A percentile compares a stretch with the other conserved stretches of the same genome.
Evolutionary conservation across 139 green algal species (phyloP).

Genomic region (Medakamo hakoo): DNA sequence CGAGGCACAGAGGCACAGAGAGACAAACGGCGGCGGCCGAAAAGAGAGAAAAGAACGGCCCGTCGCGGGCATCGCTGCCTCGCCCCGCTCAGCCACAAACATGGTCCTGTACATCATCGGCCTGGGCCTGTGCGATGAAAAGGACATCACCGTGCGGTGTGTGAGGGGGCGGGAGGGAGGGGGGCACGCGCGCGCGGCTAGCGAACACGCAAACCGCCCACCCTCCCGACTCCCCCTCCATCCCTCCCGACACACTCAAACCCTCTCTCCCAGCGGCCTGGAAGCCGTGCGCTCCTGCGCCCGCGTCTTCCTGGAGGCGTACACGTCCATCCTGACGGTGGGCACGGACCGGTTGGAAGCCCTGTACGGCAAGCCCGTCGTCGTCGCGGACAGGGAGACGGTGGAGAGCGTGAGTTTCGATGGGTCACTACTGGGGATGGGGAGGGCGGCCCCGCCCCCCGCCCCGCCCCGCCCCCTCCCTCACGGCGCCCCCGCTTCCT

Average conservation of each 20-base stretch:
- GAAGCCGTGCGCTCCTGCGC: conserved; percentile 54
- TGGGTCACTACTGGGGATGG: background rate
- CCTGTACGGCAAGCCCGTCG: conserved; percentile 80
- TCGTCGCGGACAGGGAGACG: conserved; percentile 84
- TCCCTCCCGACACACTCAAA: too few species aligned
- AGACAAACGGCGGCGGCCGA: too few species aligned
- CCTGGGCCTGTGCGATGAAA: conserved; percentile 81
- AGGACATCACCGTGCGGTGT: conserved; percentile 85
- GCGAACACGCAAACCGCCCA: too few species aligned
- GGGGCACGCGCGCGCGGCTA: conserved; percentile 13
- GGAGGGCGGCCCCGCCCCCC: background rate
- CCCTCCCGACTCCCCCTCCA: too few species aligned
- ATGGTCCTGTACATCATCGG: conserved; percentile 91
- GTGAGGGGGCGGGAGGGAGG: background rate
- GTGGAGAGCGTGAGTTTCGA: conserved; percentile 60
- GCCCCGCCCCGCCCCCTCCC: too few species aligned
- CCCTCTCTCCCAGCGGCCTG: conserved; percentile 50
- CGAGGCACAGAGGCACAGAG: too few species aligned
- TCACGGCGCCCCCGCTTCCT: background rate
- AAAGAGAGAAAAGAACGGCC: too few species aligned
- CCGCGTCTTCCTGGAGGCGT: conserved; percentile 84
- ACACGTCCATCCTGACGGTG: conserved; percentile 92
- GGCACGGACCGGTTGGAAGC: conserved; percentile 66
- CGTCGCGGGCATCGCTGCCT: too few species aligned
- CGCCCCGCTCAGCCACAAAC: too few species aligned